Base-by-base conservation (phyloP, 225 moss, liverwort and hornwort species). In the Pseudoscleropodium purum region DNA sequence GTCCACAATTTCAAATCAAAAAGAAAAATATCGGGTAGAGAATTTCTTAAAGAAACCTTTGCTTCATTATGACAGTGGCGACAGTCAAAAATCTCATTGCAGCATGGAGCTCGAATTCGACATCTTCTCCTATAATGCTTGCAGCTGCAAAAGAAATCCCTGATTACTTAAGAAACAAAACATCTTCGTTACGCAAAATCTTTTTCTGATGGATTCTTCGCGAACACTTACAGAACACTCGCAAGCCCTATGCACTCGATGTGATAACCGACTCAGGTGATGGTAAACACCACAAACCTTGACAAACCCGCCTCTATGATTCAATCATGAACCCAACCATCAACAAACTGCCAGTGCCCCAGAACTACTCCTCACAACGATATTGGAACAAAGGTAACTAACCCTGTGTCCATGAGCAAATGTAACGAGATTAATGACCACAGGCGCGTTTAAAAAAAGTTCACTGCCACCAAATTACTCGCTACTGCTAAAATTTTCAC, bases 41-140 rank as follows among this genome's bases (percentile, higher is more conserved):
- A 77, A 85, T 31, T 69, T 45, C 41, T 36, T 34, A 29, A 27
- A 33, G 27, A 20, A 52, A 95, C 96, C 96, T 95, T 97, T 15
- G 91, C 96, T 84, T 99, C 99, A 75, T 99, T 97, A 82, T 97
- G 99, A 89, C 99, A 99, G 88, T 99, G 99, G 25, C 97, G 97
- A 87, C 99, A 99, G 67, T 94, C 94, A 85, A 95, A 99, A 64
- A 99, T 81, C 89, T 96, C 99, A 73, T 95, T 93, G 88, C 99
- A 99, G 91, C 99, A 99, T 54, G 96, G 96, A 78, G 97, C 95
- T 49, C 97, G 95, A n/a, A 97, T 92, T 57, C 95, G 95, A 90
- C 99, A 99, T 52, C 99, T 92, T 84, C 97, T 93, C 89, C 91
- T 91, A 81, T 99, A 99, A 87, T 99, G 99, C 85, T 92, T 84